Evolutionary conservation across 305 asterid genomes (phyloP).

Genomic region (Solanum chacoense): DNA sequence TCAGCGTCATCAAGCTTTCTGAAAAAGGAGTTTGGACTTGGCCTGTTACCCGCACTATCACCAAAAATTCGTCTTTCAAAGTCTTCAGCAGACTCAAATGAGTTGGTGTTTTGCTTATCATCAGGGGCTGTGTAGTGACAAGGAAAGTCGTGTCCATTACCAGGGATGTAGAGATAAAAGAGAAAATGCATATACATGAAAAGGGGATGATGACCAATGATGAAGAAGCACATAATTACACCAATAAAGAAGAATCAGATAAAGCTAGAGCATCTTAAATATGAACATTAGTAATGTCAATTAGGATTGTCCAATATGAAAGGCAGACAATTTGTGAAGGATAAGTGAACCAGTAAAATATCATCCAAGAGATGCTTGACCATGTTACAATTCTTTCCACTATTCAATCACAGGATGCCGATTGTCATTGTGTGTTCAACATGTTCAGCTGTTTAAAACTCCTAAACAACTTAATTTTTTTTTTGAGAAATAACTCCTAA

Average conservation of each 20-base stretch:
- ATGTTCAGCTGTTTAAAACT: neutral
- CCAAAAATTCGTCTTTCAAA: constrained; percentile 34
- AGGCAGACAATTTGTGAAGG: neutral
- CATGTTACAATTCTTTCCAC: neutral
- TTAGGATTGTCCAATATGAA: neutral
- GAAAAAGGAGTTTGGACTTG: constrained; percentile 25
- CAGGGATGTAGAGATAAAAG: neutral
- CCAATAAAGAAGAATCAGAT: neutral
- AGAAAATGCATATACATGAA: neutral
- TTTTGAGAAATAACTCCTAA: neutral
- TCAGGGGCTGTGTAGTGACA: neutral
- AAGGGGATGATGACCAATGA: neutral
- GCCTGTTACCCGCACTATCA: constrained; percentile 4
- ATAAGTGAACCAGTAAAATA: neutral
- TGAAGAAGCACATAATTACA: neutral
- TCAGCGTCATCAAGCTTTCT: constrained; percentile 37
- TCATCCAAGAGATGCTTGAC: neutral
- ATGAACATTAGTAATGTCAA: neutral
- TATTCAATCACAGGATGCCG: neutral
- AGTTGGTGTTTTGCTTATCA: constrained; percentile 14
- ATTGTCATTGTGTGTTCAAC: neutral
- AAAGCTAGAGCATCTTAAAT: neutral
- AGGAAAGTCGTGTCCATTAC: neutral
- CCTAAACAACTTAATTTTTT: neutral
- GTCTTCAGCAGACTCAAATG: constrained; percentile 29